phyloP scores from a whole-genome alignment of 805 yeast genomes.

The Priceomyces medius region DNA sequence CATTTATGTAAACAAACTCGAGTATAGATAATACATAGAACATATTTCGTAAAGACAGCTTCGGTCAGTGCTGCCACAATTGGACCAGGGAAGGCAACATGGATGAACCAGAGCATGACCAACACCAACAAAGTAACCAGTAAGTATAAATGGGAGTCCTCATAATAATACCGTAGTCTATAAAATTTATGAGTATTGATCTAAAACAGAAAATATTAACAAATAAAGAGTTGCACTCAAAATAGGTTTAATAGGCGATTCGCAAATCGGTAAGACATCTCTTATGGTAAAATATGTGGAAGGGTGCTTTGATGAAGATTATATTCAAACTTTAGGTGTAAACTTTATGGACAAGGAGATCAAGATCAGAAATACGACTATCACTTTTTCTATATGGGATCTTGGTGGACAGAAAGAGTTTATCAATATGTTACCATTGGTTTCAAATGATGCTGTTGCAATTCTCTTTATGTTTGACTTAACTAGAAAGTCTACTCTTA shows the following conservation, averaged over 20 bases:
- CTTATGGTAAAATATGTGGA: constrained; percentile 97
- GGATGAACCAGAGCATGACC: constrained; percentile 25
- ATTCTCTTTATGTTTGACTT: constrained; percentile 85
- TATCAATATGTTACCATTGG: constrained; percentile 92
- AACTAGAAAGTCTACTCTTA: constrained; percentile 80
- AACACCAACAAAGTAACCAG: constrained; percentile 29
- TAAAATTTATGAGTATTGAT: not conserved
- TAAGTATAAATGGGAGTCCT: constrained; percentile 18
- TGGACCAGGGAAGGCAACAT: constrained; percentile 1
- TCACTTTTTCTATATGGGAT: constrained; percentile 92
- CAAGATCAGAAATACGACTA: constrained; percentile 78
- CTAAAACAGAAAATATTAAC: not conserved
- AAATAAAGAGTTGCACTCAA: constrained; percentile 60
- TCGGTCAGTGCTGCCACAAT: not conserved
- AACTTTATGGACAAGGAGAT: constrained; percentile 91
- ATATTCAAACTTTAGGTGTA: constrained; percentile 92
- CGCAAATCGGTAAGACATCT: constrained; percentile 94
- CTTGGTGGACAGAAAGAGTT: constrained; percentile 94
- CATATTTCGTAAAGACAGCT: not conserved
- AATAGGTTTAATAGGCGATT: constrained; percentile 92
- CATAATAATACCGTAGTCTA: not conserved
- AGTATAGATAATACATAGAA: not conserved
- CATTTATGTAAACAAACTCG: not conserved
- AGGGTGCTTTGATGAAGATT: constrained; percentile 85
- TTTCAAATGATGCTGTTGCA: constrained; percentile 89